Conservation (phyloP, 148 eudicot species). For the Amaranthus hypochondriacus region DNA sequence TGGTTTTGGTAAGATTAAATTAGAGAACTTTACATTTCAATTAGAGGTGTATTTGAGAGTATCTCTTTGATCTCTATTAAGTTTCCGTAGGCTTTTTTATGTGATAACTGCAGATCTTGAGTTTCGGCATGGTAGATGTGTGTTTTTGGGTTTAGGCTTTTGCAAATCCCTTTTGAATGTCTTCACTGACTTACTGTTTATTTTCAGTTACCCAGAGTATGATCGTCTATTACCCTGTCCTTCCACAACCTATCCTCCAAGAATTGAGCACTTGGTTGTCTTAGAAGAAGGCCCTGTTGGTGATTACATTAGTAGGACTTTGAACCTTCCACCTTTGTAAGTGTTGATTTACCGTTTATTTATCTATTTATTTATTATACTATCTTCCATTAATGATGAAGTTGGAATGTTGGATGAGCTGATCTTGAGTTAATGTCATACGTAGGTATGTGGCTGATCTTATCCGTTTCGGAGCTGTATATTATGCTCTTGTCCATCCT, state of each 20-base stretch:
- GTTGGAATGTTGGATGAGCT: slow-evolving; percentile 8
- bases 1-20: neutral
- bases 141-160: neutral
- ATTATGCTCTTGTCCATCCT: slow-evolving; percentile 90
- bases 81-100: neutral
- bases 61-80: neutral
- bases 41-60: neutral
- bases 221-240: slow-evolving; percentile 79
- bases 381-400: neutral
- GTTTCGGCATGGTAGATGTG: neutral
- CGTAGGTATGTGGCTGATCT: slow-evolving; percentile 93
- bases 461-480: slow-evolving; percentile 90
- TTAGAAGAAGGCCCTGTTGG: slow-evolving; percentile 69
- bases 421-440: slow-evolving; percentile 20
- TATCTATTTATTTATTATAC: neutral
- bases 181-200: slow-evolving; percentile 6
- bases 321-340: slow-evolving; percentile 80
- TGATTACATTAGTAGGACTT: slow-evolving; percentile 58
- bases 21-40: neutral
- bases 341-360: slow-evolving; percentile 26
- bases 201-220: slow-evolving; percentile 52
- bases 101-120: neutral
- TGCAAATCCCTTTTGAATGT: neutral
- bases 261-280: slow-evolving; percentile 92
- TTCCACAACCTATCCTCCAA: slow-evolving; percentile 50